Evolutionary conservation across 768 basidiomycete genomes (phyloP), one percentile per base, ranked within the genome.

Genomic region (Bullera alba): DNA sequence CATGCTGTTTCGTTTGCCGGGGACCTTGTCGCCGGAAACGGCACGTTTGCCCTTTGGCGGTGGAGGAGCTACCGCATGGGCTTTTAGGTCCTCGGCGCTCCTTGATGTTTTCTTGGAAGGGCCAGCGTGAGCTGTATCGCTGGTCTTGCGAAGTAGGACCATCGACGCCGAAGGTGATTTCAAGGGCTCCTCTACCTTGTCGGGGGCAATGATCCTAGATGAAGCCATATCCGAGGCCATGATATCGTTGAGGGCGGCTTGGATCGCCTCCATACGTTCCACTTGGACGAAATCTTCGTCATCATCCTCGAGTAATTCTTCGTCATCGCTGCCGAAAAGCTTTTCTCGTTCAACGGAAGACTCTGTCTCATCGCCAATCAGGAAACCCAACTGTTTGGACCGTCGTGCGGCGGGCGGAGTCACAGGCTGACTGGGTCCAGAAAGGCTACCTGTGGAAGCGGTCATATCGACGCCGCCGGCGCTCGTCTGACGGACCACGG

Each of bases 241-340:
- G 69, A 99, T 96, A 67, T 93, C 88, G 8, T 87, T 91, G 55
- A 99, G 76, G 3, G 95, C 95, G 6, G 91, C 91, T 62, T 91
- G 90, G 17, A 97, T 95, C 2, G 93, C 92, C 61, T 91, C 89
- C 82, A 97, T 95, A 32, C 89, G 79, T 58, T 85, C 79, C 45
- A 85, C 80, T 70, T 93, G 76, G 16, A 75, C 85, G 41, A 80
- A 82, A 42, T 82, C 78, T 41, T 84, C 75, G 37, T 48, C 60
- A 6, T 64, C 64, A n/a, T 46, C 56, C 27, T 54, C 49, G 7
- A 12, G 37, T 15, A 48, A 47, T 2, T 22, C 48, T 15, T 52
- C 51, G 54, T 85, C 83, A 1, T 85, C 83, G 60, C 87, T 85
- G 57, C 84, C 81, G 55, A 92, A 91, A 19, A 92, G 76, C 6